A percentile compares a stretch with the other conserved stretches of the same genome.
Evolutionary conservation across 345 rosid genomes (phyloP).

Genomic region (Boechera stricta): DNA sequence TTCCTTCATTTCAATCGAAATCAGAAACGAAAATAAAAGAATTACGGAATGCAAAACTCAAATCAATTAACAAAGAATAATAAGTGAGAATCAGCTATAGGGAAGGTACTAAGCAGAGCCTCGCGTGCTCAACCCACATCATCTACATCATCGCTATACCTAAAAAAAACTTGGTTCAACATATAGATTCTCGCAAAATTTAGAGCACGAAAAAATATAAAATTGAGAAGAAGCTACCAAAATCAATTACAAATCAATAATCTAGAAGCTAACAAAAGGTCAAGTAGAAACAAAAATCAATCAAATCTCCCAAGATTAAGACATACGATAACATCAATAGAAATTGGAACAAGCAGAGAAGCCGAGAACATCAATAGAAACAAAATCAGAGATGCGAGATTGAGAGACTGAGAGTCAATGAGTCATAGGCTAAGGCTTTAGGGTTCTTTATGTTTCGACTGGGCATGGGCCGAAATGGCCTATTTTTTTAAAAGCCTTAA

Average conservation of each 20-base stretch:
- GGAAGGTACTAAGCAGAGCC: too few relatives aligned
- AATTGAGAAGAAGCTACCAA: conserved; percentile 24
- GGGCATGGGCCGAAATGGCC: too few relatives aligned
- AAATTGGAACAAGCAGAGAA: background rate
- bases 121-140: too few relatives aligned
- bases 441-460: too few relatives aligned
- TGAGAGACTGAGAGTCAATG: too few relatives aligned
- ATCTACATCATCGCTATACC: background rate
- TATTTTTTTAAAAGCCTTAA: too few relatives aligned
- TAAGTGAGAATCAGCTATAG: background rate
- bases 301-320: conserved; percentile 31
- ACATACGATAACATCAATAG: background rate
- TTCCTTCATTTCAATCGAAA: conserved; percentile 3
- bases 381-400: background rate
- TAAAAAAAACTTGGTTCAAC: conserved; percentile 20
- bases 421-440: too few relatives aligned
- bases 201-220: background rate
- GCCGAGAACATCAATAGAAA: background rate
- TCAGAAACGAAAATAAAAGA: conserved; percentile 2
- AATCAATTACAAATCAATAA: conserved; percentile 23
- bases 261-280: conserved; percentile 27
- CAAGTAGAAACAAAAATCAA: background rate
- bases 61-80: background rate
- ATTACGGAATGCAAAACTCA: too few relatives aligned
- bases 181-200: background rate